These are phyloP conservation scores for Coemansia sp. DNA, from an alignment of 192 early-diverging fungal genomes.

Conservation along the genomic window DNA sequence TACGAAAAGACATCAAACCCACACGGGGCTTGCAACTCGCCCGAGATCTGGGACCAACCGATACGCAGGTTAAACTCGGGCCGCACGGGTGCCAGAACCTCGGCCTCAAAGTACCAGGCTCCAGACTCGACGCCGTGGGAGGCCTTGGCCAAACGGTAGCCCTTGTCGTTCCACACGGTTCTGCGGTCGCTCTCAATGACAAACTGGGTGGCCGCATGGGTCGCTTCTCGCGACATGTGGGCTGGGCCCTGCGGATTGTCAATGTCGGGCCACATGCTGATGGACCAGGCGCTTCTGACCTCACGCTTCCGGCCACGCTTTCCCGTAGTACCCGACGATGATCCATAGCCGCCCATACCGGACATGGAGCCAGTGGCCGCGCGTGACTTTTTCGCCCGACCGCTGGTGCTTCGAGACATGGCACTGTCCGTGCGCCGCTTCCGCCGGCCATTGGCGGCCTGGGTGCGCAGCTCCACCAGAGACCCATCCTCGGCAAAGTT, in stretches of 20 bases:
- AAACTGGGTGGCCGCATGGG: slow-evolving; percentile 64
- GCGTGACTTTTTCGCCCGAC: slow-evolving; percentile 32
- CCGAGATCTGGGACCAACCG: slow-evolving; percentile 73
- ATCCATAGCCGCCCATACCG: neutral
- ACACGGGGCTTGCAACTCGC: slow-evolving; percentile 69
- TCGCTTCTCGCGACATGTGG: slow-evolving; percentile 53
- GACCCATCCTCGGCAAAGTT: slow-evolving; percentile 47
- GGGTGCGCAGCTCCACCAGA: slow-evolving; percentile 42
- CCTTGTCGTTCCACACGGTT: slow-evolving; percentile 63
- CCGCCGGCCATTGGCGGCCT: slow-evolving; percentile 28
- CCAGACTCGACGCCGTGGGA: slow-evolving; percentile 68
- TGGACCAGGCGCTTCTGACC: slow-evolving; percentile 30
- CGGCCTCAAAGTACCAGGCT: slow-evolving; percentile 70
- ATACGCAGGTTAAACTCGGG: slow-evolving; percentile 59
- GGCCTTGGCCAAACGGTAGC: slow-evolving; percentile 71
- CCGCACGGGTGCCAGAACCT: slow-evolving; percentile 43
- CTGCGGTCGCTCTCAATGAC: slow-evolving; percentile 52
- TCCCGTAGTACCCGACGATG: neutral
- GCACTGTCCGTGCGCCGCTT: slow-evolving; percentile 42
- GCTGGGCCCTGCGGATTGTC: slow-evolving; percentile 56
- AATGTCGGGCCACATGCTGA: slow-evolving; percentile 63
- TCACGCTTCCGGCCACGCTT: slow-evolving; percentile 44
- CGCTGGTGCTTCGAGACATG: slow-evolving; percentile 1
- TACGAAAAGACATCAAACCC: slow-evolving; percentile 71
- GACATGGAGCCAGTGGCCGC: slow-evolving; percentile 1